Percentiles rank a stretch among this genome's conserved stretches.
Evolutionary conservation across 192 early-diverging fungal genomes (phyloP).

Genomic region (Coemansia sp.): DNA sequence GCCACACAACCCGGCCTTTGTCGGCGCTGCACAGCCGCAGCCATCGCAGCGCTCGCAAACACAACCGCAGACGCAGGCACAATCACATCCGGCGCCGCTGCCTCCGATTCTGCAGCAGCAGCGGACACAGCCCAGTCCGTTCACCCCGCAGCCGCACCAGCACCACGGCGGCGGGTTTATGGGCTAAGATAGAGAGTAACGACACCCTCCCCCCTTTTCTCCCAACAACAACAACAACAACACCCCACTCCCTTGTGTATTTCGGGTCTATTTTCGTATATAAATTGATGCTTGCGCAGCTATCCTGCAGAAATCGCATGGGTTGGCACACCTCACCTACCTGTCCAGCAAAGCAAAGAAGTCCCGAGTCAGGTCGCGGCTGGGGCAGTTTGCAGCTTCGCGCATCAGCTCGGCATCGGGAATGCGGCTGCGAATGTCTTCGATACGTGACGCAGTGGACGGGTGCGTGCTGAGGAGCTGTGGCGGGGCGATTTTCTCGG

Average conservation of each 20-base stretch:
- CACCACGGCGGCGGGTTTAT: not conserved
- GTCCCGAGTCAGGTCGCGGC: slow-evolving; percentile 1
- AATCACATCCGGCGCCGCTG: not conserved
- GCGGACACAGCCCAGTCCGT: not conserved
- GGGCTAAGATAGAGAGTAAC: not conserved
- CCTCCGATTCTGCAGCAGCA: slow-evolving; percentile 4
- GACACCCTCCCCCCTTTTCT: not conserved
- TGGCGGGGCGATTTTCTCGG: slow-evolving; percentile 29
- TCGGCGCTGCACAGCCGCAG: not conserved
- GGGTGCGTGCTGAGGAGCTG: slow-evolving; percentile 88
- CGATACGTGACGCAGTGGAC: slow-evolving; percentile 60
- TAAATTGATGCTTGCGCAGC: not conserved
- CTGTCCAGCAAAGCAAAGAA: slow-evolving; percentile 12
- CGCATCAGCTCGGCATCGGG: slow-evolving; percentile 37
- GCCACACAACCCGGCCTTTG: not conserved
- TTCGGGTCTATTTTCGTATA: not conserved
- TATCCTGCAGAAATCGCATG: not conserved
- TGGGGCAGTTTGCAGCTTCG: slow-evolving; percentile 35
- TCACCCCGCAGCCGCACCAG: slow-evolving; percentile 2
- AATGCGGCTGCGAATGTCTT: slow-evolving; percentile 48
- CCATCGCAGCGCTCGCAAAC: not conserved
- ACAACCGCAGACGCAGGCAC: not conserved
- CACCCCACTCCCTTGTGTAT: not conserved
- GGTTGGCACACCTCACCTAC: not conserved
- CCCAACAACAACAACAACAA: no score